A percentile compares a stretch with the other conserved stretches of the same genome.
These are phyloP conservation scores for Apophysomyces elegans DNA, from an alignment of 371 early-diverging fungal genomes.

Conservation along the genomic window DNA sequence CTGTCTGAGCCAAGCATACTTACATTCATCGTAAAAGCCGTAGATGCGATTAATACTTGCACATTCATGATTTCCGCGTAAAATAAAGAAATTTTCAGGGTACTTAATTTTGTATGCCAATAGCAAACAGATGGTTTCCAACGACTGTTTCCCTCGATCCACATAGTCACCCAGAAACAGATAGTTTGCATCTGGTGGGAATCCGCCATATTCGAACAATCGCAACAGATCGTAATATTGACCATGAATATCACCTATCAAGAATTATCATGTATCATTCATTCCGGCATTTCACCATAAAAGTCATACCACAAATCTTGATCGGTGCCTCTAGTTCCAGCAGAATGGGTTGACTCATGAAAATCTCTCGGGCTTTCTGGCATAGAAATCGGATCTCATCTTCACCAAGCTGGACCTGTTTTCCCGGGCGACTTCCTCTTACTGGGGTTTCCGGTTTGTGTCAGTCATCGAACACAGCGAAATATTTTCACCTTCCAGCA, in stretches of 20 bases:
- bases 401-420: conserved; percentile 77
- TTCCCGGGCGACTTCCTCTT: conserved; percentile 90
- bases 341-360: conserved; percentile 91
- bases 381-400: conserved; percentile 89
- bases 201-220: conserved; percentile 92
- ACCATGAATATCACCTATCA: conserved; percentile 69
- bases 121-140: conserved; percentile 74
- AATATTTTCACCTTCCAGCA: conserved; percentile 30
- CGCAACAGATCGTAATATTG: conserved; percentile 94
- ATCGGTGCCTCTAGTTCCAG: conserved; percentile 95
- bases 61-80: conserved; percentile 96
- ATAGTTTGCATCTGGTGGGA: conserved; percentile 88
- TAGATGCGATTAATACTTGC: conserved; percentile 95
- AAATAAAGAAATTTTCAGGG: conserved; percentile 95
- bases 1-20: background rate
- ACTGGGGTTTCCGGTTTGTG: conserved; percentile 53
- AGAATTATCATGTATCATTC: background rate
- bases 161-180: conserved; percentile 97
- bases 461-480: conserved; percentile 1
- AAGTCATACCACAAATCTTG: conserved; percentile 81
- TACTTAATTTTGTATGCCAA: conserved; percentile 93
- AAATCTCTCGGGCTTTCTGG: conserved; percentile 83
- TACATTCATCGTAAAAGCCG: conserved; percentile 99
- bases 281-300: conserved; percentile 2
- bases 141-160: conserved; percentile 91